phyloP scores from a whole-genome alignment of 164 flowering plant genomes.

The Saururus chinensis region DNA sequence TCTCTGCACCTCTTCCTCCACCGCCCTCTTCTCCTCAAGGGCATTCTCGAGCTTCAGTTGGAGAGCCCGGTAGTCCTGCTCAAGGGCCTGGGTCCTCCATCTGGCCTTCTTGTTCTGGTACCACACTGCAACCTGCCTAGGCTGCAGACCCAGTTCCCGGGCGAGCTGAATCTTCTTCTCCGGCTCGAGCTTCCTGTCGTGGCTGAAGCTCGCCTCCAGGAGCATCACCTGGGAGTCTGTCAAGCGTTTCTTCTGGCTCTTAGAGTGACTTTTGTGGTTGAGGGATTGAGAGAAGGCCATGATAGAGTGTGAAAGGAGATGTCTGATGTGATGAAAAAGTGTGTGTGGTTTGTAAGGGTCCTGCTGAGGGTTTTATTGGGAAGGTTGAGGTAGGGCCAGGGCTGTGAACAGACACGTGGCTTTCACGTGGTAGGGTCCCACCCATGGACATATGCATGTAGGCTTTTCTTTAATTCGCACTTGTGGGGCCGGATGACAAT shows the following conservation, averaged over 20 bases:
- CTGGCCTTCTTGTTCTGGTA: conserved; percentile 92
- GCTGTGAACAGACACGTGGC: neutral
- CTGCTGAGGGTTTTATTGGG: too few relatives aligned
- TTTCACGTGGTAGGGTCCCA: conserved; percentile 19
- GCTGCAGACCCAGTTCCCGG: conserved; percentile 78
- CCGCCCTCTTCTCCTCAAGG: conserved; percentile 24
- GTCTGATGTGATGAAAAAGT: neutral
- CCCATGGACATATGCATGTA: neutral
- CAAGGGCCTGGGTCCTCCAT: conserved; percentile 88
- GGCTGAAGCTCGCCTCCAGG: conserved; percentile 79
- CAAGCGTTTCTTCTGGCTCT: conserved; percentile 41
- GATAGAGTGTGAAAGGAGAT: neutral
- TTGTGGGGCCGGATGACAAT: too few relatives aligned
- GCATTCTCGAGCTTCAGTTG: conserved; percentile 25
- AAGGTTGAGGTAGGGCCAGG: too few relatives aligned
- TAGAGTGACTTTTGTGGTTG: conserved; percentile 13
- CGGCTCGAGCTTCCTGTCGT: conserved; percentile 88
- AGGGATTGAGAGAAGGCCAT: conserved; percentile 16
- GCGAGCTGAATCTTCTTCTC: conserved; percentile 82
- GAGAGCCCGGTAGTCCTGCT: conserved; percentile 61
- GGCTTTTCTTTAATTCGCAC: neutral
- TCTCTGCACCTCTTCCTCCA: conserved; percentile 27
- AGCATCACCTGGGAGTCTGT: conserved; percentile 76
- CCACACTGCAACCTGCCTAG: conserved; percentile 95
- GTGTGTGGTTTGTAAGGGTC: conserved; percentile 5